These are phyloP conservation scores for Anthracocystis walkeri DNA, from an alignment of 1,284 basidiomycete genomes.

Conservation along the genomic window DNA sequence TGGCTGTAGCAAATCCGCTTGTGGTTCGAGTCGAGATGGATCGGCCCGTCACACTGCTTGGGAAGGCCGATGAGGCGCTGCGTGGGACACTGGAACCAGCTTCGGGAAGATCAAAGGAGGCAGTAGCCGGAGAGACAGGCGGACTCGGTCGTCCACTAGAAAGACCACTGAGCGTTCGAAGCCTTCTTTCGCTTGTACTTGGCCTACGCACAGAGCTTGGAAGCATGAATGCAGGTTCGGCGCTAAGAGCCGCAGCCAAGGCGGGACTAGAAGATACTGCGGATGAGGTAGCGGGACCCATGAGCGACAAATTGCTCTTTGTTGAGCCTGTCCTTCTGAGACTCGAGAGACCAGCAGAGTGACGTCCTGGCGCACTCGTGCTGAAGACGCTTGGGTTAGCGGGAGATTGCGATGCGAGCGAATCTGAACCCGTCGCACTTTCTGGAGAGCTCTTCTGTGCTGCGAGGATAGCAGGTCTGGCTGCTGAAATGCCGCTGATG, in stretches of 20 bases:
- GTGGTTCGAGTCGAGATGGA: slow-evolving; percentile 25
- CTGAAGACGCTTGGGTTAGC: slow-evolving; percentile 54
- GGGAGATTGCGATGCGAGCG: slow-evolving; percentile 35
- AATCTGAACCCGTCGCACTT: slow-evolving; percentile 9
- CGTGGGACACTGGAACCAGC: slow-evolving; percentile 13
- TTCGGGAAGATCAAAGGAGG: slow-evolving; percentile 32
- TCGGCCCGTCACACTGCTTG: slow-evolving; percentile 10
- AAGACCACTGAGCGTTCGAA: slow-evolving; percentile 39
- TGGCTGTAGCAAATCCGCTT: slow-evolving; percentile 17
- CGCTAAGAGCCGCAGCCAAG: slow-evolving; percentile 43
- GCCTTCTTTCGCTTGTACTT: slow-evolving; percentile 48
- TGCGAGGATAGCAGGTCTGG: slow-evolving; percentile 24
- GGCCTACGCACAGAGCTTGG: slow-evolving; percentile 39
- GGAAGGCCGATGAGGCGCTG: slow-evolving; percentile 25
- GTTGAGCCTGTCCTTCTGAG: slow-evolving; percentile 45
- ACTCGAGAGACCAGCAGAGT: slow-evolving; percentile 59
- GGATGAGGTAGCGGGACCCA: slow-evolving; percentile 15
- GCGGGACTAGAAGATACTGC: slow-evolving; percentile 45
- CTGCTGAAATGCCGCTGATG: slow-evolving; percentile 46
- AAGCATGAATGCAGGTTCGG: slow-evolving; percentile 54
- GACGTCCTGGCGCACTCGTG: slow-evolving; percentile 42
- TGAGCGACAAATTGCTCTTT: slow-evolving; percentile 28
- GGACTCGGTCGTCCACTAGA: slow-evolving; percentile 32
- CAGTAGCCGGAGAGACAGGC: slow-evolving; percentile 28
- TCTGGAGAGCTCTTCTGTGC: slow-evolving; percentile 26